These are phyloP conservation scores for Colletotrichum spaethianum DNA, from an alignment of 2,329 filamentous ascomycete genomes.

Conservation along the genomic window DNA sequence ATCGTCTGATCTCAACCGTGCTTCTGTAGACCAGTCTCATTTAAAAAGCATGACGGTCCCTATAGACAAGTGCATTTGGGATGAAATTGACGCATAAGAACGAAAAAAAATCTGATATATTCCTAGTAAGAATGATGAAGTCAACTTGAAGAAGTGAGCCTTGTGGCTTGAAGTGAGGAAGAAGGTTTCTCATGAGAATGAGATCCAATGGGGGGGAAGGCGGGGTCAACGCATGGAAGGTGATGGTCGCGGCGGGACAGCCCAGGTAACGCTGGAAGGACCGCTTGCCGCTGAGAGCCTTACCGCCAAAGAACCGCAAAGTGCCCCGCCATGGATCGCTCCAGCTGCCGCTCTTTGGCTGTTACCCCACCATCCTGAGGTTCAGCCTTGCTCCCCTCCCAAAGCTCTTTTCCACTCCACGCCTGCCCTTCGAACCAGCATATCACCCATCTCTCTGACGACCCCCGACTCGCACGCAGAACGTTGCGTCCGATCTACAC, in stretches of 20 bases:
- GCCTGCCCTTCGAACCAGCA: slow-evolving; percentile 13
- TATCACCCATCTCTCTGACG: slow-evolving; percentile 2
- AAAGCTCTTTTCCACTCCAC: slow-evolving; percentile 19
- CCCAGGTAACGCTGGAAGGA: not conserved
- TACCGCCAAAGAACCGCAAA: not conserved
- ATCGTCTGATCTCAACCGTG: slow-evolving; percentile 5
- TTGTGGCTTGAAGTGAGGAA: not conserved
- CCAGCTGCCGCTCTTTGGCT: slow-evolving; percentile 12
- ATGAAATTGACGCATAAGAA: not conserved
- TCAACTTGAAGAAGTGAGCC: not conserved
- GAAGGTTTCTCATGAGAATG: not conserved
- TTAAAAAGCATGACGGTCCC: not conserved
- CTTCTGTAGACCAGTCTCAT: not conserved
- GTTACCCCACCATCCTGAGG: slow-evolving; percentile 38
- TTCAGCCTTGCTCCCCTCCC: slow-evolving; percentile 38
- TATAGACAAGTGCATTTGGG: not conserved
- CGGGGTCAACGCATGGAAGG: not conserved
- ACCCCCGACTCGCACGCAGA: slow-evolving; percentile 6
- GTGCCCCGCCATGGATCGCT: slow-evolving; percentile 32
- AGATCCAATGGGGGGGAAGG: slow-evolving; percentile 23
- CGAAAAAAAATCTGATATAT: not conserved
- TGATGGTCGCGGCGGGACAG: not conserved
- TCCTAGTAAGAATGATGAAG: not conserved
- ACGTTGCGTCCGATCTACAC: slow-evolving; percentile 2
- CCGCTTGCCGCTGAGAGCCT: not conserved